These are phyloP conservation scores for Thalassiosira oceanica DNA, from an alignment of 352 stramenopile species.

Conservation along the genomic window DNA sequence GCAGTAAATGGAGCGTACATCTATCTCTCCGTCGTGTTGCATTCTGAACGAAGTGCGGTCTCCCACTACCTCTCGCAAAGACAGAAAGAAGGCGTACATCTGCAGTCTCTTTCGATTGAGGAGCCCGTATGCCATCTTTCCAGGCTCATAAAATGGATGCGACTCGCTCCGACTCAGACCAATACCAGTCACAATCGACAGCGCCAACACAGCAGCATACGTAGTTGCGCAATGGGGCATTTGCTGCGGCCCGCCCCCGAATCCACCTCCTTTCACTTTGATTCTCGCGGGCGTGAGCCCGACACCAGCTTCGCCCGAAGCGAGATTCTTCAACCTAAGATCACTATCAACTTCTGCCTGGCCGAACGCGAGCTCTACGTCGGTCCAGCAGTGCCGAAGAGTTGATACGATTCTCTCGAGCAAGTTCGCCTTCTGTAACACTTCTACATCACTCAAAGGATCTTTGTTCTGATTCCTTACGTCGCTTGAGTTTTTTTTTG, in stretches of 20 bases:
- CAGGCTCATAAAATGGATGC: constrained; percentile 15
- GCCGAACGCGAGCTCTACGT: constrained; percentile 12
- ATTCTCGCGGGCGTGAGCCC: too few species aligned
- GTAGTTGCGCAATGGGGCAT: constrained; percentile 87
- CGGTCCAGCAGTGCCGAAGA: constrained; percentile 43
- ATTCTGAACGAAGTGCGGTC: constrained; percentile 90
- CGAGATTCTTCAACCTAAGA: constrained; percentile 16
- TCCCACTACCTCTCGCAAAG: constrained; percentile 71
- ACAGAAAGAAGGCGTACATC: constrained; percentile 67
- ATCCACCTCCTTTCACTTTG: constrained; percentile 91
- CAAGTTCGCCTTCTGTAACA: constrained; percentile 41
- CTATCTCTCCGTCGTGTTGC: constrained; percentile 94
- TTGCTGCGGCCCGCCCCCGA: constrained; percentile 89
- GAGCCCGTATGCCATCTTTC: constrained; percentile 16
- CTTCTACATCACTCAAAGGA: constrained; percentile 15
- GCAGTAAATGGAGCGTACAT: constrained; percentile 97
- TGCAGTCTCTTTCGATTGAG: constrained; percentile 37
- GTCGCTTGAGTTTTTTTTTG: background rate
- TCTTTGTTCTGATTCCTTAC: background rate
- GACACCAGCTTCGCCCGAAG: background rate
- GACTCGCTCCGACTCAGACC: background rate
- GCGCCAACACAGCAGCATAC: constrained; percentile 92
- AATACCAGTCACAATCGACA: constrained; percentile 83
- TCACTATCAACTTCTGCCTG: constrained; percentile 5
- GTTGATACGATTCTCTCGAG: constrained; percentile 47